phyloP scores from a whole-genome alignment of 1,284 basidiomycete genomes.

The Agroathelia rolfsii region DNA sequence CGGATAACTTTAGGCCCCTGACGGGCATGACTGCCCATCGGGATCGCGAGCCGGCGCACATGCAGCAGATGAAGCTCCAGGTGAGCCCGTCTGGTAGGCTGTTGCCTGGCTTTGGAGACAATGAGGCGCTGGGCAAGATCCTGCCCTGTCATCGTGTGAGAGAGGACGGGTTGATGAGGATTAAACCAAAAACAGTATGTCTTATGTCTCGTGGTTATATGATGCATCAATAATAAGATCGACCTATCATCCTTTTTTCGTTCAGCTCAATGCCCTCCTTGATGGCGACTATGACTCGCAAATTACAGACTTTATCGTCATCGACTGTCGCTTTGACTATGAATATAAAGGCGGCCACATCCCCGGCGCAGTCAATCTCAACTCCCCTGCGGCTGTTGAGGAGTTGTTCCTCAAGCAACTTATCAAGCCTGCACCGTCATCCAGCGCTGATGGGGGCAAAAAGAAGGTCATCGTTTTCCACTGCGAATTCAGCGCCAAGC shows the following conservation, averaged over 20 bases:
- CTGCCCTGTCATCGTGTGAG: conserved; percentile 89
- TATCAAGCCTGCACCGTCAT: conserved; percentile 63
- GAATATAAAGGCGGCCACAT: conserved; percentile 95
- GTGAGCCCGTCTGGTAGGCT: conserved; percentile 50
- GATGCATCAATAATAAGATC: conserved; percentile 1
- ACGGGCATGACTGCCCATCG: conserved; percentile 52
- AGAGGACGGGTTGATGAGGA: conserved; percentile 93
- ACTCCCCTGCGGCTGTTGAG: conserved; percentile 75
- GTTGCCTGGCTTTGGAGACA: conserved; percentile 80
- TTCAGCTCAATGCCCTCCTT: conserved; percentile 65
- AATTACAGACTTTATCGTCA: conserved; percentile 66
- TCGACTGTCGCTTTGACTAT: conserved; percentile 98
- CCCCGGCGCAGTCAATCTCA: conserved; percentile 85
- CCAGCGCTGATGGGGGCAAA: conserved; percentile 66
- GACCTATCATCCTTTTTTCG: conserved; percentile 8
- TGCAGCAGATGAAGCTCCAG: conserved; percentile 31
- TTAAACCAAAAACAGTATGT: conserved; percentile 71
- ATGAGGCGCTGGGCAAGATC: conserved; percentile 87
- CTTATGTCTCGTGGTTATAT: conserved; percentile 3
- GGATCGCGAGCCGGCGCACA: too few relatives aligned
- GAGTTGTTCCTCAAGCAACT: conserved; percentile 62
- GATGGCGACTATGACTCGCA: conserved; percentile 59
- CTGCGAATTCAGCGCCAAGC: conserved; percentile 94
- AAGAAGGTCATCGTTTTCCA: conserved; percentile 93
- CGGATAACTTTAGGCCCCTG: conserved; percentile 64